phyloP scores from a whole-genome alignment of 306 rosid species.

The Vigna reflexopilosa region DNA sequence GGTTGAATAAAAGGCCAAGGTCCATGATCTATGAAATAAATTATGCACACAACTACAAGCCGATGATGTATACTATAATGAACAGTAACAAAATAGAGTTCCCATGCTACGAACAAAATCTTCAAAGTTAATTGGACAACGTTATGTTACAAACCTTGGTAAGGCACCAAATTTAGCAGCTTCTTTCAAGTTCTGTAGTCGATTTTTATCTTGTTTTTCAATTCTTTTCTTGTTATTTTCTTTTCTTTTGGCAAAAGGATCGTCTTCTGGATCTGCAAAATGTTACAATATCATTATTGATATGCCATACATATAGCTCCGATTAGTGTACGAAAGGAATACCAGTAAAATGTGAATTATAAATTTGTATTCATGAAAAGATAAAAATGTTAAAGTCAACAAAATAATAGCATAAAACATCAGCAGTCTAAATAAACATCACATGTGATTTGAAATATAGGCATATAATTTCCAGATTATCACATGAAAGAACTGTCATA shows the following conservation, averaged over 20 bases:
- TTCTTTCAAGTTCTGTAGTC: slow-evolving; percentile 77
- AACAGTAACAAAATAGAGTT: slow-evolving; percentile 2
- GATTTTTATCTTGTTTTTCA: slow-evolving; percentile 80
- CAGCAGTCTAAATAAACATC: background rate
- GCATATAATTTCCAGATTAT: slow-evolving; percentile 11
- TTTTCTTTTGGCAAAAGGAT: slow-evolving; percentile 87
- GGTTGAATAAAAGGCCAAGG: background rate
- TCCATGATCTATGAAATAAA: slow-evolving; percentile 22
- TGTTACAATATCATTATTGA: slow-evolving; percentile 25
- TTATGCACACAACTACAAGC: background rate
- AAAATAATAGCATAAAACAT: background rate
- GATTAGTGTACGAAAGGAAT: background rate
- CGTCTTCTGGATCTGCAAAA: slow-evolving; percentile 75
- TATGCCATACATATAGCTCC: slow-evolving; percentile 2
- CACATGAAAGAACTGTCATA: background rate
- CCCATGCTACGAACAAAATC: slow-evolving; percentile 19
- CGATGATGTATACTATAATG: background rate
- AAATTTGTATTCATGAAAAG: background rate
- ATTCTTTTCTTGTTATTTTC: slow-evolving; percentile 73
- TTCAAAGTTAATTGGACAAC: slow-evolving; percentile 7
- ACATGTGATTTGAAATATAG: background rate
- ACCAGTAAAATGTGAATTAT: background rate
- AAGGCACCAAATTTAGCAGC: slow-evolving; percentile 88
- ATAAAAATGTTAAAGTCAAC: background rate
- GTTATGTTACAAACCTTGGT: slow-evolving; percentile 69